A percentile compares a stretch with the other conserved stretches of the same genome.
phyloP scores from a whole-genome alignment of 148 eudicot genomes.

The Tetragonia tetragonoides region DNA sequence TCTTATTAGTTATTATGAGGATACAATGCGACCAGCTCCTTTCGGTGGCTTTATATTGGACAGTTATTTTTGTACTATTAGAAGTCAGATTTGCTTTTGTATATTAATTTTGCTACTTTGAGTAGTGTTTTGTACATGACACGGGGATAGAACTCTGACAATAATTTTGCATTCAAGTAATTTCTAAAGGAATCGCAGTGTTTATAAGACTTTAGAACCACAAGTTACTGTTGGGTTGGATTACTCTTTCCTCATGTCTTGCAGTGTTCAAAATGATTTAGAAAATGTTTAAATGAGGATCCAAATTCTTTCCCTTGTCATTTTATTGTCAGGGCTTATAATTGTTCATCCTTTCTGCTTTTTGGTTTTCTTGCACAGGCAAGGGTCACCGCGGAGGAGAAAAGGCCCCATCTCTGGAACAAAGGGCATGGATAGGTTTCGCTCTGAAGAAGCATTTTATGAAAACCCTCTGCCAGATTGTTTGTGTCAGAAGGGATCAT shows the following conservation, averaged over 20 bases:
- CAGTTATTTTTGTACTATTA: neutral
- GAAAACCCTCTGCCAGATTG: constrained; percentile 96
- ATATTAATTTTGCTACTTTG: neutral
- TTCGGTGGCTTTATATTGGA: neutral
- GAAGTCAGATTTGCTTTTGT: neutral
- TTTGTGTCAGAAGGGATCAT: constrained; percentile 47
- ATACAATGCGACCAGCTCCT: neutral
- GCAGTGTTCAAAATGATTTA: neutral
- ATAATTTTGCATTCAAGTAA: neutral
- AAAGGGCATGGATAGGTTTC: constrained; percentile 85
- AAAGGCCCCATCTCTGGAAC: constrained; percentile 91
- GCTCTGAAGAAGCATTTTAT: constrained; percentile 91
- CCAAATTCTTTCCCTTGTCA: neutral
- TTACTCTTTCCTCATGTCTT: no score
- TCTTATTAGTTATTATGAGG: neutral
- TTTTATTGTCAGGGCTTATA: neutral
- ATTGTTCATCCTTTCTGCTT: neutral
- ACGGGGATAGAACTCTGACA: neutral
- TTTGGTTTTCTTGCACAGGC: constrained; percentile 44
- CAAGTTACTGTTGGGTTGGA: neutral
- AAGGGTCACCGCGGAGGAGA: constrained; percentile 89
- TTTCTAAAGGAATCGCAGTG: neutral
- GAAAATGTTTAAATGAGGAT: neutral
- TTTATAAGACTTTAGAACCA: neutral
- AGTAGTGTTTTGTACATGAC: neutral